Percentiles rank a stretch among this genome's conserved stretches.
These are phyloP conservation scores for Penicillium sp. DNA, from an alignment of 2,329 filamentous ascomycete genomes.

Conservation along the genomic window DNA sequence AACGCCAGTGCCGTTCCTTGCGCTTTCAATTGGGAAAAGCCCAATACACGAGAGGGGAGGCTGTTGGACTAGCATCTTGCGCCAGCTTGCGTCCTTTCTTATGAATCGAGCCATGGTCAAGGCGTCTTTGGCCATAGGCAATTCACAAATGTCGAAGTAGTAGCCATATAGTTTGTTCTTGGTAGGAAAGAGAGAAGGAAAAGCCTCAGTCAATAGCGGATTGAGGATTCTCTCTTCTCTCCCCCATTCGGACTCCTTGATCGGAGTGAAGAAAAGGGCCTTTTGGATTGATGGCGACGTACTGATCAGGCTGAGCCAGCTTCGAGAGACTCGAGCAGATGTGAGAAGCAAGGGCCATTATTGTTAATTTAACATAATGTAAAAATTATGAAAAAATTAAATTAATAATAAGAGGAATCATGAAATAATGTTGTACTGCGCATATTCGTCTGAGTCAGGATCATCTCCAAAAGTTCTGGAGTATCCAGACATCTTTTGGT, in stretches of 20 bases:
- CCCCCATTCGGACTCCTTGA: neutral
- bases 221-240: neutral
- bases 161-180: neutral
- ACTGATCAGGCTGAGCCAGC: slow-evolving; percentile 2
- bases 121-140: neutral
- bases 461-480: slow-evolving; percentile 9
- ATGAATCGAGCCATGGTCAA: neutral
- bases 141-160: neutral
- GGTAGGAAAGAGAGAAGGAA: slow-evolving; percentile 1
- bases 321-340: slow-evolving; percentile 4
- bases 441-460: slow-evolving; percentile 5
- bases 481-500: neutral
- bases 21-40: neutral
- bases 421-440: too few species aligned
- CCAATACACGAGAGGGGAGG: slow-evolving; percentile 1
- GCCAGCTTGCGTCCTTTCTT: slow-evolving; percentile 6
- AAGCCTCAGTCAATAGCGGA: neutral
- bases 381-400: too few species aligned
- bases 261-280: slow-evolving; percentile 7
- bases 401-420: too few species aligned
- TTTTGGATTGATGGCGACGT: slow-evolving; percentile 6
- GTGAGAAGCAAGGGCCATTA: too few species aligned
- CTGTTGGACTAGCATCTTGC: slow-evolving; percentile 11
- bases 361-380: too few species aligned
- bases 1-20: too few species aligned